Conservation (phyloP, 2,329 filamentous ascomycete genomes). For the Cryphonectria carpinicola region DNA sequence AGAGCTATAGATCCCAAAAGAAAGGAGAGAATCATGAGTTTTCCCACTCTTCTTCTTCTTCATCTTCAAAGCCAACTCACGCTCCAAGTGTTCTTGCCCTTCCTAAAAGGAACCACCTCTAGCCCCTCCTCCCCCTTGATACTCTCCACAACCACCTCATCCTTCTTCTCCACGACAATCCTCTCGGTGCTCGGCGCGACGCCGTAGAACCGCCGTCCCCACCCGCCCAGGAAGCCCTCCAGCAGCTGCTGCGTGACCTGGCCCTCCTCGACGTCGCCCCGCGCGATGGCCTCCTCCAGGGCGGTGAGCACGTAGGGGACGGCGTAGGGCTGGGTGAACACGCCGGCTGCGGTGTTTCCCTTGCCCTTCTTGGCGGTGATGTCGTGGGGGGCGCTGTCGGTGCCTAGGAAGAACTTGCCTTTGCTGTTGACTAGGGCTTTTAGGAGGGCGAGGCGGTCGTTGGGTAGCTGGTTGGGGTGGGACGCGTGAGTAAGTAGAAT, state of each 20-base stretch:
- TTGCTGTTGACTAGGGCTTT: slow-evolving; percentile 62
- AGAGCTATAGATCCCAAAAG: slow-evolving; percentile 18
- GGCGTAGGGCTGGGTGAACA: slow-evolving; percentile 78
- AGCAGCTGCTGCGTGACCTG: slow-evolving; percentile 60
- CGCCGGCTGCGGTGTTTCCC: slow-evolving; percentile 68
- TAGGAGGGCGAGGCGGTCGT: slow-evolving; percentile 73
- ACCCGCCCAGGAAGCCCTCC: slow-evolving; percentile 56
- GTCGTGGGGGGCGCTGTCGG: slow-evolving; percentile 71
- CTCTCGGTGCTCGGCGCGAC: slow-evolving; percentile 55
- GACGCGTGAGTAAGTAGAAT: neutral
- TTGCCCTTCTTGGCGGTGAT: slow-evolving; percentile 60
- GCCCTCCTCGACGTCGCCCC: slow-evolving; percentile 53
- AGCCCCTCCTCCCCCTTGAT: slow-evolving; percentile 58
- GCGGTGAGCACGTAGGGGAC: slow-evolving; percentile 58
- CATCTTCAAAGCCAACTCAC: slow-evolving; percentile 35
- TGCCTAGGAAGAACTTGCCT: slow-evolving; percentile 73
- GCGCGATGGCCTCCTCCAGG: slow-evolving; percentile 63
- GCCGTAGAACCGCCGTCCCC: slow-evolving; percentile 59
- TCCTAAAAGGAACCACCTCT: slow-evolving; percentile 68
- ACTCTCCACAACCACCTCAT: slow-evolving; percentile 57
- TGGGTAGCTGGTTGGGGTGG: slow-evolving; percentile 42
- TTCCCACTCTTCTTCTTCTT: too few species aligned
- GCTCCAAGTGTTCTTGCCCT: slow-evolving; percentile 63
- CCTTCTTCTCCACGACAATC: slow-evolving; percentile 60
- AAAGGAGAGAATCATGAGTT: neutral